A percentile compares a stretch with the other conserved stretches of the same genome.
phyloP scores from a whole-genome alignment of 2,329 filamentous ascomycete genomes.

The Domatiomyces globalis region DNA sequence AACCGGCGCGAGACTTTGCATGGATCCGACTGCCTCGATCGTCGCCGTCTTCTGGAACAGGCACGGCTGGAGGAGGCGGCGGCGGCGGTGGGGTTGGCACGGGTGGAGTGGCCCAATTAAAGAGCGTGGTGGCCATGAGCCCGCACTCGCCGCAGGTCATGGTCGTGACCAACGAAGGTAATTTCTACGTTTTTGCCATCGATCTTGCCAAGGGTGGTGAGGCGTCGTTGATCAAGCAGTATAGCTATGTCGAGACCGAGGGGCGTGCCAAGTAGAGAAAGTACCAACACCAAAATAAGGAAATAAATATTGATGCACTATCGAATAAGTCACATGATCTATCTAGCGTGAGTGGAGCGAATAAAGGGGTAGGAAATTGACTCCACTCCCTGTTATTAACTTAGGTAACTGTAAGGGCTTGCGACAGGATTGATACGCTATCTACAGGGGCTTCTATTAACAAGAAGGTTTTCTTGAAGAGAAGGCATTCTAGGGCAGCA shows the following conservation, averaged over 20 bases:
- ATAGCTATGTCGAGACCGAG: slow-evolving; percentile 54
- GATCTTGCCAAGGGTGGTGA: slow-evolving; percentile 91
- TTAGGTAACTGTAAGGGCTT: too few species aligned
- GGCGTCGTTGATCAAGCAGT: slow-evolving; percentile 79
- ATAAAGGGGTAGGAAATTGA: too few species aligned
- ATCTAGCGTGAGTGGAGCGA: too few species aligned
- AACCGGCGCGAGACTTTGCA: slow-evolving; percentile 85
- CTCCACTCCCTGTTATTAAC: too few species aligned
- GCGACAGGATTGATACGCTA: too few species aligned
- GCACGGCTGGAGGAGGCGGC: slow-evolving; percentile 13
- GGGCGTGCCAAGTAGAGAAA: neutral
- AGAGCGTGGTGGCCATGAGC: slow-evolving; percentile 95
- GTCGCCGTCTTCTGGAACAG: slow-evolving; percentile 21
- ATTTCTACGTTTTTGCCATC: slow-evolving; percentile 89
- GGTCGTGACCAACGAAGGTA: slow-evolving; percentile 92
- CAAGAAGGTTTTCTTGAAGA: too few species aligned
- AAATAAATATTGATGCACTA: neutral
- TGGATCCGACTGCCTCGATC: slow-evolving; percentile 80
- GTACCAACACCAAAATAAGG: too few species aligned
- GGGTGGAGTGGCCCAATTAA: slow-evolving; percentile 39
- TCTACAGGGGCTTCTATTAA: too few species aligned
- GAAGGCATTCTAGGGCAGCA: too few species aligned
- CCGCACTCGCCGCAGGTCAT: slow-evolving; percentile 90
- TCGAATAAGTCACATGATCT: too few species aligned
- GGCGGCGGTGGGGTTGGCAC: slow-evolving; percentile 14